Evolutionary conservation across 371 early-diverging fungal genomes (phyloP).

Genomic region (Syncephalastrum monosporum): DNA sequence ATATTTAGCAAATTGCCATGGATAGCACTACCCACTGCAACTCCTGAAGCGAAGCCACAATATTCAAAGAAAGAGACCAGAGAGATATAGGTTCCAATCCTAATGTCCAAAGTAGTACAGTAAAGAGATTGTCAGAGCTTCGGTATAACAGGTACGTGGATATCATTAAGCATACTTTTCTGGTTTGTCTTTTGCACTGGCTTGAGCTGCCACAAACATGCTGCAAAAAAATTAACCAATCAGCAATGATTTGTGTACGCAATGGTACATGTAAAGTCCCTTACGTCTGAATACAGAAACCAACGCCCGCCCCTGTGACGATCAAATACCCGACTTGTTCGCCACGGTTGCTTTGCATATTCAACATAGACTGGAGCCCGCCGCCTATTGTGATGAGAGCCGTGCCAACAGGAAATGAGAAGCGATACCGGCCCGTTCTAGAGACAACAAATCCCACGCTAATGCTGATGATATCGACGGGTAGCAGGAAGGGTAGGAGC

Average conservation of each 20-base stretch:
- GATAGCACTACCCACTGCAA: no score
- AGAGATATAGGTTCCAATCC: no score
- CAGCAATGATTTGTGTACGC: no score
- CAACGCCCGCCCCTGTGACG: slow-evolving; percentile 56
- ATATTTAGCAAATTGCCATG: not conserved
- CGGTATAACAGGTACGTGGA: no score
- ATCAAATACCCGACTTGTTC: slow-evolving; percentile 43
- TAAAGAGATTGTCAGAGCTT: no score
- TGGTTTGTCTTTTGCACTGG: not conserved
- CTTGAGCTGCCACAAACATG: not conserved
- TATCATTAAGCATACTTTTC: not conserved
- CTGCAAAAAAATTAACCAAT: no score
- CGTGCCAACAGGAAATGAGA: slow-evolving; percentile 52
- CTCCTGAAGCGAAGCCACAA: no score
- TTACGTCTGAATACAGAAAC: slow-evolving; percentile 46
- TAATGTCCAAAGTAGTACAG: no score
- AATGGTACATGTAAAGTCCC: not conserved
- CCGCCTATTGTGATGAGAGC: slow-evolving; percentile 45
- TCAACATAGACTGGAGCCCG: slow-evolving; percentile 51
- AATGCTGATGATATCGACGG: slow-evolving; percentile 54
- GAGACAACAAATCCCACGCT: slow-evolving; percentile 49
- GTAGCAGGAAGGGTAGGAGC: slow-evolving; percentile 62
- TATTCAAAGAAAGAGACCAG: no score
- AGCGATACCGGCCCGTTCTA: slow-evolving; percentile 46
- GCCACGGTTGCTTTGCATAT: slow-evolving; percentile 21